A percentile compares a stretch with the other conserved stretches of the same genome.
These are phyloP conservation scores for Brassica cretica DNA, from an alignment of 345 rosid genomes.

Conservation along the genomic window DNA sequence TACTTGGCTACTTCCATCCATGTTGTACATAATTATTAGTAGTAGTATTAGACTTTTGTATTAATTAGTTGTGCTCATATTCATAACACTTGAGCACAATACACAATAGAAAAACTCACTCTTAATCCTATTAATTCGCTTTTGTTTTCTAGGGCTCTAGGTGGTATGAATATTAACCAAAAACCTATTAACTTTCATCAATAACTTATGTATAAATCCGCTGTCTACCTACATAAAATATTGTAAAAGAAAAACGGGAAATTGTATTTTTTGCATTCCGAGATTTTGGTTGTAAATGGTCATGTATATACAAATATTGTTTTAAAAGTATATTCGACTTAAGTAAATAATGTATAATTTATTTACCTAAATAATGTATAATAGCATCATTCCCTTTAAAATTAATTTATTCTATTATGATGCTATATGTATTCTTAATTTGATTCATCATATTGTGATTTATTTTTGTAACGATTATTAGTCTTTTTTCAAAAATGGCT, in stretches of 20 bases:
- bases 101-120: not conserved
- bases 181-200: not conserved
- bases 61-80: not conserved
- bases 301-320: not conserved
- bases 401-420: not conserved
- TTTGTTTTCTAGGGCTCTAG: not conserved
- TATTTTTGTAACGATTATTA: not conserved
- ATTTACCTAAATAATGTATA: not conserved
- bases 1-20: conserved; percentile 10
- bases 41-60: not conserved
- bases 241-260: not conserved
- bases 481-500: not conserved
- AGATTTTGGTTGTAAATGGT: not conserved
- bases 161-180: not conserved
- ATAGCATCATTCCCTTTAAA: not conserved
- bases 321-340: not conserved
- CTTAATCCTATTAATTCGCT: not conserved
- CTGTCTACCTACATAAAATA: not conserved
- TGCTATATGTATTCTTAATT: not conserved
- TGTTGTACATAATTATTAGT: not conserved
- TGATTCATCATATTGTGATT: conserved; percentile 6
- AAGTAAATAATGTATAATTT: not conserved
- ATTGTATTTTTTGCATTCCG: not conserved
- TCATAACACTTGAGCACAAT: not conserved
- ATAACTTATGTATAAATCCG: not conserved